These are phyloP conservation scores for Penicillium daleae DNA, from an alignment of 495 filamentous ascomycete genomes.

Conservation along the genomic window DNA sequence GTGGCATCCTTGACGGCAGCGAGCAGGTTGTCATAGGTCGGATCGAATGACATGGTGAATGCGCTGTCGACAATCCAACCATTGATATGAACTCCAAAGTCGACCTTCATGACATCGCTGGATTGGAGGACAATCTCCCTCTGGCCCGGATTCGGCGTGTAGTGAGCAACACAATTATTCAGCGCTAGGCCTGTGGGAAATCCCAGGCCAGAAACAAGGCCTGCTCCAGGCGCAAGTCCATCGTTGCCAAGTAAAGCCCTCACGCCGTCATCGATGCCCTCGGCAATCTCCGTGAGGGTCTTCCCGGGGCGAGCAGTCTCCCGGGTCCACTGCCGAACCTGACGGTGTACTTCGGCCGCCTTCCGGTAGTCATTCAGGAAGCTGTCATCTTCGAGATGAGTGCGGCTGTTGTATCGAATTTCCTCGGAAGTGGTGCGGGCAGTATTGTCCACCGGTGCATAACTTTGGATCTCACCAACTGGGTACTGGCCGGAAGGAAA, in stretches of 20 bases:
- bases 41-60: constrained; percentile 88
- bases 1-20: constrained; percentile 84
- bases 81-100: constrained; percentile 90
- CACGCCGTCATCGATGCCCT: constrained; percentile 84
- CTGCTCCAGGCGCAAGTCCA: constrained; percentile 79
- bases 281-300: constrained; percentile 77
- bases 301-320: constrained; percentile 81
- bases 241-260: constrained; percentile 76
- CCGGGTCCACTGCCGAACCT: constrained; percentile 83
- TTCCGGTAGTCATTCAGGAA: constrained; percentile 64
- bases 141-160: constrained; percentile 88
- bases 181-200: constrained; percentile 87
- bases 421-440: constrained; percentile 64
- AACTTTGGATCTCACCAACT: constrained; percentile 54
- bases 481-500: constrained; percentile 57
- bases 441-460: constrained; percentile 51
- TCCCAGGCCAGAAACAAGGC: constrained; percentile 78
- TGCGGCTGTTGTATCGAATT: constrained; percentile 53
- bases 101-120: constrained; percentile 90
- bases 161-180: constrained; percentile 89
- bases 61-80: constrained; percentile 91
- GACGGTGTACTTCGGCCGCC: constrained; percentile 72
- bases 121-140: constrained; percentile 74
- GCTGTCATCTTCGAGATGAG: constrained; percentile 53
- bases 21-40: constrained; percentile 80